Base-by-base conservation (phyloP, 345 rosid species). In the Clausena lansium region DNA sequence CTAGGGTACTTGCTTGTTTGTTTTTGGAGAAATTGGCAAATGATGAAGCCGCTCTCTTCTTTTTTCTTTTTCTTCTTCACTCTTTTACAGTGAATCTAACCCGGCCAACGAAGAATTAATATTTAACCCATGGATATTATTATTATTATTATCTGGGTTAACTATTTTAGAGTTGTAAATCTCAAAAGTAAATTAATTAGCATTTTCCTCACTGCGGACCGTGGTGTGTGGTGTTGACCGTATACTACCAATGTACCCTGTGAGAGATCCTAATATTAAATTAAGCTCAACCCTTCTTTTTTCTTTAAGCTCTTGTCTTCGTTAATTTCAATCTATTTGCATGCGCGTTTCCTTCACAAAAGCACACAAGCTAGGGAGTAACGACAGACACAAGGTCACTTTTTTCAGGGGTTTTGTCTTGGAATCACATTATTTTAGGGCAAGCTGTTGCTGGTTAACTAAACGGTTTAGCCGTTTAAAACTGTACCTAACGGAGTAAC, bases 21-120 rank as follows among this genome's bases (percentile, higher is more conserved):
- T 75, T 35, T 82, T 76, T 14, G 75, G 84, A 71, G 82, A 78
- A 73, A 55, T 59, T 32, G 5, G 72, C 41, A 54, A 27, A 70
- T 79, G 84, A 75, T 28, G 86, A 86, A 81, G 86, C 88, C 83
- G 84, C 85, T 83, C 77, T 71, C 67, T 58, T n/a, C 83, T 83
- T 82, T 86, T 83, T 85, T 79, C 85, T 66, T 25, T 39, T 25
- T 65, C 47, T 39, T 0, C 9, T 1, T 9, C 1, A 2, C 8
- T 72, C 27, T n/a, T 64, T 71, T 66, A 54, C 47, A 72, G 64
- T 35, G 58, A 80, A 67, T 76, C 84, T 84, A 77, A 80, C 84
- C 67, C 70, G 57, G 80, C 72, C 76, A 57, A 70, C 7, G 33
- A 73, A 59, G 55, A 24, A 5, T 52, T 52, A 17, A 52, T 52